Conservation (phyloP, 1,284 basidiomycete species). For the Wallemia mellicola region DNA sequence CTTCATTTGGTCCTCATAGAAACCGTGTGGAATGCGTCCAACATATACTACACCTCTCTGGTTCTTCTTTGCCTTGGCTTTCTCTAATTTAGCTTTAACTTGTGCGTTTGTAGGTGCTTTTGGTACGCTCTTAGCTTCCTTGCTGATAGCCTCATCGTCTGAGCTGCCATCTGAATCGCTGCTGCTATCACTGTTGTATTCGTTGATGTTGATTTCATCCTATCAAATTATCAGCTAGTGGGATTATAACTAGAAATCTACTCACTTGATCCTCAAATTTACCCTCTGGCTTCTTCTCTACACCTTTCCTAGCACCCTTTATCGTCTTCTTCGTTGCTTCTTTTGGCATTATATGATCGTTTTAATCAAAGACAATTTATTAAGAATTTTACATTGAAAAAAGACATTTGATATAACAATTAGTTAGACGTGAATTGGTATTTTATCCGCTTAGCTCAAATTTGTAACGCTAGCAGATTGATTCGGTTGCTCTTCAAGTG, state of each 20-base stretch:
- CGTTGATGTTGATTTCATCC: not conserved
- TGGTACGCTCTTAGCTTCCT: not conserved
- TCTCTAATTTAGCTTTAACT: not conserved
- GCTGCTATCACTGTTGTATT: not conserved
- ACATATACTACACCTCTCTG: constrained; percentile 69
- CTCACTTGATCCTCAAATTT: not conserved
- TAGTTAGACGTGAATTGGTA: not conserved
- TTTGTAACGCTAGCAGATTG: not conserved
- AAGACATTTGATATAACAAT: not conserved
- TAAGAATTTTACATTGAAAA: too few relatives aligned
- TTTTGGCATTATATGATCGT: not conserved
- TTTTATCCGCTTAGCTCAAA: too few relatives aligned
- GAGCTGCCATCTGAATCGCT: not conserved
- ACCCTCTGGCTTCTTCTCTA: not conserved
- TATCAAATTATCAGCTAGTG: not conserved
- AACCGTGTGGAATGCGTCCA: constrained; percentile 76
- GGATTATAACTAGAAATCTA: not conserved
- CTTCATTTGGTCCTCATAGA: constrained; percentile 80
- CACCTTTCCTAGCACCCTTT: not conserved
- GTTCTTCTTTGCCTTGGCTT: constrained; percentile 21
- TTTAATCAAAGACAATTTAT: too few relatives aligned
- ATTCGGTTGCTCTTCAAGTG: not conserved
- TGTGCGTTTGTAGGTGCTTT: not conserved
- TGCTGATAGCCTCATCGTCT: not conserved
- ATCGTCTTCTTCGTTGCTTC: not conserved